Evolutionary conservation across 1,284 basidiomycete genomes (phyloP).

Genomic region (Vanrija pseudolonga): DNA sequence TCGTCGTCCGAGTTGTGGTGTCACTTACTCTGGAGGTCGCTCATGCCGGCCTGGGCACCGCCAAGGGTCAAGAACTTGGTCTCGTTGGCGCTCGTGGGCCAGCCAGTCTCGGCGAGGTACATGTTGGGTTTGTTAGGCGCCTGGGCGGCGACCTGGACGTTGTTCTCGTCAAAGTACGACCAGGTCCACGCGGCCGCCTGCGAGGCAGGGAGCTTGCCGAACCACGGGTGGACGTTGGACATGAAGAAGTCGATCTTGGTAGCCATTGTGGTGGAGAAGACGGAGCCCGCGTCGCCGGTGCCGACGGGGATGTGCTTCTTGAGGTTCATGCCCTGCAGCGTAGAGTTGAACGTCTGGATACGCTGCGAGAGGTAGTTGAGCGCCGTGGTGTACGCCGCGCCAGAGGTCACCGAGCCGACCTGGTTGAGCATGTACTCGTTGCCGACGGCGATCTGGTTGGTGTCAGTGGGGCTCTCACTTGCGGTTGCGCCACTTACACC

Average conservation of each 20-base stretch:
- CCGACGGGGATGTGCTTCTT: conserved; percentile 66
- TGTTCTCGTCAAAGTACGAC: conserved; percentile 59
- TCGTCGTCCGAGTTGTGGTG: no score
- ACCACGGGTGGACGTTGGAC: conserved; percentile 68
- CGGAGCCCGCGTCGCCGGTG: conserved; percentile 83
- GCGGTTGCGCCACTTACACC: conserved; percentile 60
- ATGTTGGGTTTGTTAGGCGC: conserved; percentile 65
- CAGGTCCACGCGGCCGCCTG: conserved; percentile 67
- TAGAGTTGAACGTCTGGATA: conserved; percentile 61
- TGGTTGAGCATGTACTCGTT: conserved; percentile 78
- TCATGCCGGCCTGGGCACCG: conserved; percentile 56
- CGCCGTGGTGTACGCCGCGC: conserved; percentile 33
- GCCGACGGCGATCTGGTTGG: conserved; percentile 34
- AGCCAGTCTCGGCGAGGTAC: conserved; percentile 90
- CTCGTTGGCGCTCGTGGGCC: conserved; percentile 68
- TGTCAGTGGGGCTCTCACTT: background rate
- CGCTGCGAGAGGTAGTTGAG: conserved; percentile 58
- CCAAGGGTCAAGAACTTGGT: conserved; percentile 45
- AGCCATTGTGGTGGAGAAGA: conserved; percentile 71
- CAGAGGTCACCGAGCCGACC: conserved; percentile 17
- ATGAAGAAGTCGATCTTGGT: conserved; percentile 65
- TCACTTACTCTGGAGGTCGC: conserved; percentile 53
- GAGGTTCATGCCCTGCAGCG: conserved; percentile 54
- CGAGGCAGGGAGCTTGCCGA: conserved; percentile 60
- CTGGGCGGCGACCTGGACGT: conserved; percentile 51